Base-by-base conservation (phyloP, 306 rosid genomes). In the Cicer pinnatifidum region DNA sequence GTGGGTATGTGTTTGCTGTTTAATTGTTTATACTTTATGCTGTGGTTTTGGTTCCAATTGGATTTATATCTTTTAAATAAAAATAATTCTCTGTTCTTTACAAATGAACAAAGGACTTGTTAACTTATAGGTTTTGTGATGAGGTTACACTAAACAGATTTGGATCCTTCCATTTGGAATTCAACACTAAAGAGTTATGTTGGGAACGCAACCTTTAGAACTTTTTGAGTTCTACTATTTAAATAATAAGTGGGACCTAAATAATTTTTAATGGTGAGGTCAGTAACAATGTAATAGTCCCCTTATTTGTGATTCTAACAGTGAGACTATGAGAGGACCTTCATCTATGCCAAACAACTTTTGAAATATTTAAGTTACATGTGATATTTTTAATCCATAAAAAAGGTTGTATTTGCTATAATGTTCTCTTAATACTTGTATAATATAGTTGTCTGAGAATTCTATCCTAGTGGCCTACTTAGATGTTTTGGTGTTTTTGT, bases 1-100 rank as follows among this genome's bases (percentile, higher is more conserved):
- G 97, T 11, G 97, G 98, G 98, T 91, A 78, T 53, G 95, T 79
- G 1, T 5, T 72, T 6, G 70, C 0, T 68, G 7, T 15, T 38
- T 39, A 0, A 1, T 64, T 8, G 0, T 19, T 37, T 44, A 0
- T 5, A 1, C 23, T n/a, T 15, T 8, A 2, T 19, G 1, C 0
- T 7, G 9, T 1, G n/a, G 33, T 23, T 73, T 3, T 0, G 39
- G 3, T 66, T 16, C 10, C 19, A 7, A 19, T 65, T 65, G 39
- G 17, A 43, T 64, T 17, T 9, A 5, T 8, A 8, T 43, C 13
- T 12, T 43, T 11, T 43, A 3, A 19, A 11, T 40, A 10, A 7
- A 20, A 5, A 9, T 11, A 2, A 17, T 1, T 65, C 11, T 41
- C 2, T 7, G 65, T 33, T 59, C 6, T 11, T 59, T 11, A 59